Base-by-base conservation (phyloP, 2,329 filamentous ascomycete species). In the Madurella fahalii region DNA sequence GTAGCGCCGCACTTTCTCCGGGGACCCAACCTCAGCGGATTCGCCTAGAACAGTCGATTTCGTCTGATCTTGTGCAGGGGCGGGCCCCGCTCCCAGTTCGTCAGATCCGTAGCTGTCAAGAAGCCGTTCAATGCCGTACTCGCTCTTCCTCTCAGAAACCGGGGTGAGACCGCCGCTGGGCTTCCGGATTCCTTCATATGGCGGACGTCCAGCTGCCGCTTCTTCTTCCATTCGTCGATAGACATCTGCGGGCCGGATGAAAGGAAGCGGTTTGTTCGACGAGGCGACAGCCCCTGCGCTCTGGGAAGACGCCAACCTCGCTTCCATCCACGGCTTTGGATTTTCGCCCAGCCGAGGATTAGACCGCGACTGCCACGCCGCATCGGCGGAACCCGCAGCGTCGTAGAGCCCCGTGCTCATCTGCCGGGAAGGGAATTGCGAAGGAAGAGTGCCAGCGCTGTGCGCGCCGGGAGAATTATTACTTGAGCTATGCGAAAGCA, bases 201-300 rank as follows among this genome's bases (percentile, higher is more conserved):
- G 82, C 53, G 76, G 75, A 39, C 78, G 72, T 60, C 81, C 77
- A 60, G 73, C 78, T 58, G 81, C 76, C 50, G 77, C 78, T 60
- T 89, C 86, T 61, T 89, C 85, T 50, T 82, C 82, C 68, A 86
- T 77, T 5, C 86, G 82, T 64, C 81, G 86, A 68, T 93, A 92
- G 41, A 92, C 86, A 61, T 95, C 89, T 12, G 86, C 81, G 1
- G 90, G 88, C 39, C 87, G 79, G 53, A 90, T 77, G 61, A 93
- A 85, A 0, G 84, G 79, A 17, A 82, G 70, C 1, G 81, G 68
- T 61, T 84, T 85, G 47, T 72, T 66, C 20, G 57, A 67, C 39
- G 77, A 61, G 25, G 70, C 71, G 31, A 71, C 62, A 16, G 72
- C 65, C 31, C 60, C 64, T 17, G 67, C 57, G 51, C 62, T 67